These are phyloP conservation scores for Podospora pseudopauciseta DNA, from an alignment of 495 filamentous ascomycete genomes.

Conservation along the genomic window DNA sequence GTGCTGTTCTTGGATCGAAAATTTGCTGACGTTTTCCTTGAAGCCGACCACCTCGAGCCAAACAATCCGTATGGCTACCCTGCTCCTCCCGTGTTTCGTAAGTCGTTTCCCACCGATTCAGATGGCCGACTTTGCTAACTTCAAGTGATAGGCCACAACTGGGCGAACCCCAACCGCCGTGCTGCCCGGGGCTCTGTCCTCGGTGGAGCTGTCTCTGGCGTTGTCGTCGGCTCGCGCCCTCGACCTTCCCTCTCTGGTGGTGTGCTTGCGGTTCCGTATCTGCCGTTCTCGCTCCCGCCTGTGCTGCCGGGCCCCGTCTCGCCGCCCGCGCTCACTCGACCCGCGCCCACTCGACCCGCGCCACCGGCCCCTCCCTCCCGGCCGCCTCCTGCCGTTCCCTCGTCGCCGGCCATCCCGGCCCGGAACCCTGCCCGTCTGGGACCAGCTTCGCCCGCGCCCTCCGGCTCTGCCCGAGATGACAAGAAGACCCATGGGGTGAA, in stretches of 20 bases:
- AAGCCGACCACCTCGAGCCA: slow-evolving; percentile 16
- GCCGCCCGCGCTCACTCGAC: background rate
- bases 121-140: background rate
- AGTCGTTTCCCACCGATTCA: slow-evolving; percentile 6
- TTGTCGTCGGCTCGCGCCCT: background rate
- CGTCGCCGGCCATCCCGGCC: background rate
- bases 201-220: background rate
- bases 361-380: background rate
- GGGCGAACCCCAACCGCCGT: slow-evolving; percentile 12
- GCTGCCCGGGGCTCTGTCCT: background rate
- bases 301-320: background rate
- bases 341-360: background rate
- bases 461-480: background rate
- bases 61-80: slow-evolving; percentile 23
- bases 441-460: background rate
- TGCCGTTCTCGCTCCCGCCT: background rate
- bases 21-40: background rate
- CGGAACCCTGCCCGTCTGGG: background rate
- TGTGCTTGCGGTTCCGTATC: background rate
- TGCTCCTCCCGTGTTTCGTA: slow-evolving; percentile 22
- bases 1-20: background rate
- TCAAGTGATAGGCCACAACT: background rate
- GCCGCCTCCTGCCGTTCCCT: background rate
- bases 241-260: background rate
- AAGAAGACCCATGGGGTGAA: background rate